A percentile compares a stretch with the other conserved stretches of the same genome.
Conservation (phyloP, 306 rosid genomes). For the Dalbergia oliveri region DNA sequence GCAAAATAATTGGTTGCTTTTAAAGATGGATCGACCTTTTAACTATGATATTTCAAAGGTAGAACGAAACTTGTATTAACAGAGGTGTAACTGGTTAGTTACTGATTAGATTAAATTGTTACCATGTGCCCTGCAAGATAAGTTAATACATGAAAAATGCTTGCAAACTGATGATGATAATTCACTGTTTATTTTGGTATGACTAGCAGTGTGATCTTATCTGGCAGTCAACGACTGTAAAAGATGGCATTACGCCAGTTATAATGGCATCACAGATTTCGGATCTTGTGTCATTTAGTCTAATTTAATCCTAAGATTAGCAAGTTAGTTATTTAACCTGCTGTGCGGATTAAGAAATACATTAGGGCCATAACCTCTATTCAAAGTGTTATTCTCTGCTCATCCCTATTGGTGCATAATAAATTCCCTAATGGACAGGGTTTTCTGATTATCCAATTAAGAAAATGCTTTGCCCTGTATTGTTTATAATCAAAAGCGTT, state of each 20-base stretch:
- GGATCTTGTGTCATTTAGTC: conserved; percentile 77
- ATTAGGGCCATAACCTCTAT: conserved; percentile 42
- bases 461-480: neutral
- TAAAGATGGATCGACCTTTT: neutral
- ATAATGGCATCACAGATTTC: conserved; percentile 63
- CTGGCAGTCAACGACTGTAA: conserved; percentile 53
- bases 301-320: conserved; percentile 43
- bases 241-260: conserved; percentile 51
- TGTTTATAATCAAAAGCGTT: conserved; percentile 30
- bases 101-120: conserved; percentile 23
- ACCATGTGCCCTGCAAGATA: conserved; percentile 44
- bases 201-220: conserved; percentile 50
- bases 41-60: neutral
- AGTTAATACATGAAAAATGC: conserved; percentile 42
- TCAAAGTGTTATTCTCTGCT: conserved; percentile 38
- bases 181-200: conserved; percentile 43
- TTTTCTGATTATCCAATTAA: conserved; percentile 34
- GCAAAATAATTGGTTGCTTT: neutral
- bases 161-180: conserved; percentile 40
- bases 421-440: conserved; percentile 42
- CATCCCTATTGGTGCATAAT: conserved; percentile 32
- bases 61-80: neutral
- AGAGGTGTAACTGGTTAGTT: neutral
- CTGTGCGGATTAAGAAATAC: conserved; percentile 46
- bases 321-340: conserved; percentile 8